These are phyloP conservation scores for Candida silvicultrix DNA, from an alignment of 805 yeast species.

Conservation along the genomic window DNA sequence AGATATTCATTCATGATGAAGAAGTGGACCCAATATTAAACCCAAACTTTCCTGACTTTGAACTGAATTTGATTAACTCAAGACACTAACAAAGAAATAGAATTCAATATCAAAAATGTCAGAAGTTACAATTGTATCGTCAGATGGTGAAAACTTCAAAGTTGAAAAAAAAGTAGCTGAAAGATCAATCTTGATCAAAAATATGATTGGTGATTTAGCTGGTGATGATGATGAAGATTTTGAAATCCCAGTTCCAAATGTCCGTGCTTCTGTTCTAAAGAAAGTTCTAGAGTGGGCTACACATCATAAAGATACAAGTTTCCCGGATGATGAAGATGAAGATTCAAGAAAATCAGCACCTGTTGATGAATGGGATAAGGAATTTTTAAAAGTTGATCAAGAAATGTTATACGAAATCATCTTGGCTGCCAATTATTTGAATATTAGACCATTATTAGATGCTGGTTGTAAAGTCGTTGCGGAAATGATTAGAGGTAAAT, in stretches of 20 bases:
- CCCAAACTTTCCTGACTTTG: too few species aligned
- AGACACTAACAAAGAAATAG: not conserved
- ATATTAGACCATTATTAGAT: slow-evolving; percentile 67
- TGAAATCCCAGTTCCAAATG: slow-evolving; percentile 87
- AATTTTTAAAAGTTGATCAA: slow-evolving; percentile 89
- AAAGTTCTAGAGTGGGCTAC: slow-evolving; percentile 97
- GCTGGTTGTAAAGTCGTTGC: slow-evolving; percentile 81
- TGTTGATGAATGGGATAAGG: slow-evolving; percentile 93
- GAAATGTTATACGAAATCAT: slow-evolving; percentile 80
- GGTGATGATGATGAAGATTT: slow-evolving; percentile 63
- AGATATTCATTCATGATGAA: too few species aligned
- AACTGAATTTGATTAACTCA: too few species aligned
- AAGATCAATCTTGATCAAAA: slow-evolving; percentile 77
- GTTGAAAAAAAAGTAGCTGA: slow-evolving; percentile 82
- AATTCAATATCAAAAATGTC: slow-evolving; percentile 8
- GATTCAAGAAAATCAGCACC: slow-evolving; percentile 86
- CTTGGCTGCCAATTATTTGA: slow-evolving; percentile 73
- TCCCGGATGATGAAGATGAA: slow-evolving; percentile 77
- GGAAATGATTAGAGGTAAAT: slow-evolving; percentile 75
- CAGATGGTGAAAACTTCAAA: slow-evolving; percentile 74
- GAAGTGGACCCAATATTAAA: too few species aligned
- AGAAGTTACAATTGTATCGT: slow-evolving; percentile 55
- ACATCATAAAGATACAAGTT: slow-evolving; percentile 77
- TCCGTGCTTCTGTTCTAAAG: slow-evolving; percentile 76
- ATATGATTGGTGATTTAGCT: slow-evolving; percentile 73